Base-by-base conservation (phyloP, 208 protist species). In the Leishmania lainsoni region DNA sequence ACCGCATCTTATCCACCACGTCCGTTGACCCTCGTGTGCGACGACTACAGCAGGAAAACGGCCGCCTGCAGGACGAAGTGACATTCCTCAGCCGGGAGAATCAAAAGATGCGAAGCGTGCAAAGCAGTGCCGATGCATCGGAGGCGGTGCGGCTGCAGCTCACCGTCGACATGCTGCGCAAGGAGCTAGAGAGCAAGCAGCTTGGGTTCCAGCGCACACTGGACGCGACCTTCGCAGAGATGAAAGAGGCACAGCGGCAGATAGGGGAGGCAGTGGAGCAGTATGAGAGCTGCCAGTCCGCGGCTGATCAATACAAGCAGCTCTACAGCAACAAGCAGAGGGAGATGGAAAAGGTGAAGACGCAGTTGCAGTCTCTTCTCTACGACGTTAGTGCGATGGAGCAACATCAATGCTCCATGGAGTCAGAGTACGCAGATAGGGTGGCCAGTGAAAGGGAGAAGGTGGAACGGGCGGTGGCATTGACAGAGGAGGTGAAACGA, bases 11-110 rank as follows among this genome's bases (percentile, higher is more conserved):
- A 8, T 45, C 73, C 14, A 54, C 69, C n/a, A 45, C 45, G 29
- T 81, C 76, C 39, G 39, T 72, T 14, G 89, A 89, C n/a, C 85
- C 83, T 3, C 69, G 74, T 32, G 35, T 81, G 68, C 81, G 80
- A 4, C 88, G 89, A 9, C 80, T 94, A n/a, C 65, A 81, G 51
- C 79, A 87, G 76, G 91, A 94, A 63, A 88, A 90, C 80, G 29
- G 49, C 3, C 86, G 91, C 16, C 83, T 94, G 39, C 80, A 87
- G 51, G 87, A 87, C 29, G 91, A 92, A 72, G 83, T 94, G 8
- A 73, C 74, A 72, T 92, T 90, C 75, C 81, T 94, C 49, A 69
- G 81, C 51, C 77, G 81, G 3, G 91, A 89, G 48, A 92, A 89
- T 66, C 78, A 90, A 49, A 90, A 89, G 72, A 61, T 90, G 52